Percentiles rank a stretch among this genome's conserved stretches.
Conservation (phyloP, 2,329 filamentous ascomycete species). For the Epichloe typhina region DNA sequence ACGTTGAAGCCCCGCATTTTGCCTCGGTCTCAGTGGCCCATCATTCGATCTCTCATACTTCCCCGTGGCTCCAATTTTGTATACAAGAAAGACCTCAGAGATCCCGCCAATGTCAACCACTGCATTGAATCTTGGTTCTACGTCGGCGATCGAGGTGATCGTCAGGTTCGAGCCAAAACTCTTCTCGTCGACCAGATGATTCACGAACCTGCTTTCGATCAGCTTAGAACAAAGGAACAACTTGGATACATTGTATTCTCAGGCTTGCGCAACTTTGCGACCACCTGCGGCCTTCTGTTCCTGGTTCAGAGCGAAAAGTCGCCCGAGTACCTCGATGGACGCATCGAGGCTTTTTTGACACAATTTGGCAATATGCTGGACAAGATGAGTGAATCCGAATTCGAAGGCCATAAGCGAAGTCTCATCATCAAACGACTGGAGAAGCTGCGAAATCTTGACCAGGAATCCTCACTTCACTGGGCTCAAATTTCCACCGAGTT, state of each 20-base stretch:
- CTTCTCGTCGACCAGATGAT: conserved; percentile 80
- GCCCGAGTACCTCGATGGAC: conserved; percentile 68
- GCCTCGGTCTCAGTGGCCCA: conserved; percentile 66
- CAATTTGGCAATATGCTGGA: conserved; percentile 52
- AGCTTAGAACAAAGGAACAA: conserved; percentile 91
- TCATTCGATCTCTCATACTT: conserved; percentile 63
- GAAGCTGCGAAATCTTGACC: conserved; percentile 81
- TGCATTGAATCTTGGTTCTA: conserved; percentile 70
- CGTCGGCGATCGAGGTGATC: conserved; percentile 55
- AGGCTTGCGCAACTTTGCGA: conserved; percentile 56
- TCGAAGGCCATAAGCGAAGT: conserved; percentile 83
- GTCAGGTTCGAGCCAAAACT: conserved; percentile 58
- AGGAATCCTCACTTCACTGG: conserved; percentile 77
- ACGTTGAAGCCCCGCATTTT: conserved; percentile 62
- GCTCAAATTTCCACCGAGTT: conserved; percentile 71
- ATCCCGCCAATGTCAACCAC: conserved; percentile 81
- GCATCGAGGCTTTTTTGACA: conserved; percentile 75
- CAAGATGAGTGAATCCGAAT: conserved; percentile 69
- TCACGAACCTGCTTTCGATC: conserved; percentile 88
- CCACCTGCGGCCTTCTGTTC: conserved; percentile 74
- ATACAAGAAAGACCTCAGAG: conserved; percentile 68
- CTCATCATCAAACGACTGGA: conserved; percentile 77
- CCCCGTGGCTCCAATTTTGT: conserved; percentile 72
- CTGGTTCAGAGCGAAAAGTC: conserved; percentile 88
- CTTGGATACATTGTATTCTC: conserved; percentile 94